Evolutionary conservation across 495 filamentous ascomycete species (phyloP).

Genomic region (Aspergillus hancockii): DNA sequence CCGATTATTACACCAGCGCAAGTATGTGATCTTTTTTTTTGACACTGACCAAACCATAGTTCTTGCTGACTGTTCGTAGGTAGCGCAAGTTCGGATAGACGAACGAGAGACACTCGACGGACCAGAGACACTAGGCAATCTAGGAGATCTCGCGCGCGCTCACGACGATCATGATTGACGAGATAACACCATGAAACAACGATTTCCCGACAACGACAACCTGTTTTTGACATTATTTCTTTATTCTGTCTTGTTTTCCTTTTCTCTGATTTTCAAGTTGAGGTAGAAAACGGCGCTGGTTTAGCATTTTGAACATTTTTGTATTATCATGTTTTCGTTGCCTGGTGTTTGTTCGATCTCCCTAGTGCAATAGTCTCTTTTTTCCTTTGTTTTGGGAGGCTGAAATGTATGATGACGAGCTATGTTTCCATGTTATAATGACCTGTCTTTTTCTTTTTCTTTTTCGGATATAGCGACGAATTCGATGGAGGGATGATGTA

Average conservation of each 20-base stretch:
- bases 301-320: slow-evolving; percentile 14
- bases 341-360: background rate
- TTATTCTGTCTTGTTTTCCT: slow-evolving; percentile 6
- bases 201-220: slow-evolving; percentile 9
- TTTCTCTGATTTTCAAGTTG: slow-evolving; percentile 9
- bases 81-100: slow-evolving; percentile 51
- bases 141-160: slow-evolving; percentile 39
- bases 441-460: slow-evolving; percentile 12
- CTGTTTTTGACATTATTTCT: background rate
- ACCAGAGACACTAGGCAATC: slow-evolving; percentile 49
- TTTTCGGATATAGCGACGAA: slow-evolving; percentile 13
- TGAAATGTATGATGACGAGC: slow-evolving; percentile 40
- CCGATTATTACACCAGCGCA: slow-evolving; percentile 43
- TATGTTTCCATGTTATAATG: slow-evolving; percentile 23
- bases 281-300: slow-evolving; percentile 35
- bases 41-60: background rate
- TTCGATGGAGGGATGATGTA: slow-evolving; percentile 28
- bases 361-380: background rate
- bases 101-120: slow-evolving; percentile 48
- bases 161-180: slow-evolving; percentile 26
- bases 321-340: slow-evolving; percentile 11
- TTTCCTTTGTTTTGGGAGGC: background rate
- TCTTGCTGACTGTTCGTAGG: slow-evolving; percentile 34
- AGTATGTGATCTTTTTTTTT: slow-evolving; percentile 36
- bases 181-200: slow-evolving; percentile 1